phyloP scores from a whole-genome alignment of 75 land plant genomes.

The Pinus taeda region DNA sequence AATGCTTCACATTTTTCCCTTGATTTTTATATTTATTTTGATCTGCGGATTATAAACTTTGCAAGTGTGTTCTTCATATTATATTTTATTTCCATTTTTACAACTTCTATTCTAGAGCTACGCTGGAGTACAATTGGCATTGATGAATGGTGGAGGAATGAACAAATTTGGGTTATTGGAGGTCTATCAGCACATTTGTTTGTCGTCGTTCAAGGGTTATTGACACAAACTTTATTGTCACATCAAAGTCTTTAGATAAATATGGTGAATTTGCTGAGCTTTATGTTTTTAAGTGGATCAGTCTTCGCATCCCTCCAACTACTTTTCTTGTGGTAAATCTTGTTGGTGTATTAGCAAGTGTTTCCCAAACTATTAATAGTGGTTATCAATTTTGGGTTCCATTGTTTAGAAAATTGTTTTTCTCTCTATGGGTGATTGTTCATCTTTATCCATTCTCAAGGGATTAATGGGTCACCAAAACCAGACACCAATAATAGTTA shows the following conservation, averaged over 20 bases:
- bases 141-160: slow-evolving; percentile 99
- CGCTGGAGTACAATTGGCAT: slow-evolving; percentile 95
- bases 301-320: slow-evolving; percentile 75
- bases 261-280: slow-evolving; percentile 82
- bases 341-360: slow-evolving; percentile 79
- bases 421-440: slow-evolving; percentile 80
- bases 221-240: slow-evolving; percentile 98
- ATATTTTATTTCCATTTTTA: slow-evolving; percentile 86
- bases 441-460: slow-evolving; percentile 84
- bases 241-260: slow-evolving; percentile 87
- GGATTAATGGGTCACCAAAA: slow-evolving; percentile 83
- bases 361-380: slow-evolving; percentile 74
- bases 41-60: slow-evolving; percentile 86
- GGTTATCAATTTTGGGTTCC: slow-evolving; percentile 91
- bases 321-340: slow-evolving; percentile 67
- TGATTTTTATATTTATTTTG: neutral
- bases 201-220: slow-evolving; percentile 94
- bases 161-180: slow-evolving; percentile 98
- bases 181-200: slow-evolving; percentile 94
- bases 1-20: neutral
- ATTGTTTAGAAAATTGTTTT: slow-evolving; percentile 77
- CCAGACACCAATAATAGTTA: slow-evolving; percentile 78
- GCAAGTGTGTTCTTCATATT: slow-evolving; percentile 89
- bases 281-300: slow-evolving; percentile 83
- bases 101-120: slow-evolving; percentile 88